These are phyloP conservation scores for Apiotrichum siamense DNA, from an alignment of 1,284 basidiomycete genomes.

Conservation along the genomic window DNA sequence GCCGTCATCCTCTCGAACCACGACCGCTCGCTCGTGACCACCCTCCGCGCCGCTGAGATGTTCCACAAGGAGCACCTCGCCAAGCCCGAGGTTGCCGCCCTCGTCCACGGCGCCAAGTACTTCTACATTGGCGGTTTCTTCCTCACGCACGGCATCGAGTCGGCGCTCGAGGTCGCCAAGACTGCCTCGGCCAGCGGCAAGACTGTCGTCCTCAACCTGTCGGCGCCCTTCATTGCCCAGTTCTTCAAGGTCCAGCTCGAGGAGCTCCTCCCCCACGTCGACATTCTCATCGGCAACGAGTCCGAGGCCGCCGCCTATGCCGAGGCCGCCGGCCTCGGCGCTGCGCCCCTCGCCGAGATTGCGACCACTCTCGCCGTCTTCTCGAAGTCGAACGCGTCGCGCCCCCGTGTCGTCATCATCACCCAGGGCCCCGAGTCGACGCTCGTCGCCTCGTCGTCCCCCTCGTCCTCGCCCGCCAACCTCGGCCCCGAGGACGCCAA, in stretches of 20 bases:
- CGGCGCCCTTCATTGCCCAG: constrained; percentile 94
- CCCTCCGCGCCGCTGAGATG: constrained; percentile 81
- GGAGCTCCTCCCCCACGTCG: constrained; percentile 71
- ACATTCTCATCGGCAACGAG: constrained; percentile 91
- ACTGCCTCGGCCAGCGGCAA: constrained; percentile 73
- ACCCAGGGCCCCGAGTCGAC: constrained; percentile 85
- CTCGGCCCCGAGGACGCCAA: constrained; percentile 40
- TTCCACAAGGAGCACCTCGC: constrained; percentile 75
- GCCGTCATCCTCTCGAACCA: constrained; percentile 93
- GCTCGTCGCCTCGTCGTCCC: constrained; percentile 63
- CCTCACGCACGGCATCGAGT: constrained; percentile 83
- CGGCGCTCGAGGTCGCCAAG: constrained; percentile 69
- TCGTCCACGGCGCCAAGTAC: constrained; percentile 73
- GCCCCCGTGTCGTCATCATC: constrained; percentile 79
- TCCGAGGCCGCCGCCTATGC: constrained; percentile 87
- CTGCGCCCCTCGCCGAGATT: constrained; percentile 61
- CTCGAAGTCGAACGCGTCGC: constrained; percentile 60
- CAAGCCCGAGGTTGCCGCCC: constrained; percentile 67
- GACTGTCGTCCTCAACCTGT: constrained; percentile 86
- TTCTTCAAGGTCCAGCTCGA: constrained; percentile 83
- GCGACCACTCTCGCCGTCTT: constrained; percentile 66
- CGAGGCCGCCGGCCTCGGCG: constrained; percentile 53
- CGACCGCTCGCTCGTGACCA: constrained; percentile 86
- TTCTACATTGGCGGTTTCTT: constrained; percentile 98
- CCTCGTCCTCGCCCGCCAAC: constrained; percentile 51